Conservation (phyloP, 495 filamentous ascomycete genomes). For the Halenospora varia region DNA sequence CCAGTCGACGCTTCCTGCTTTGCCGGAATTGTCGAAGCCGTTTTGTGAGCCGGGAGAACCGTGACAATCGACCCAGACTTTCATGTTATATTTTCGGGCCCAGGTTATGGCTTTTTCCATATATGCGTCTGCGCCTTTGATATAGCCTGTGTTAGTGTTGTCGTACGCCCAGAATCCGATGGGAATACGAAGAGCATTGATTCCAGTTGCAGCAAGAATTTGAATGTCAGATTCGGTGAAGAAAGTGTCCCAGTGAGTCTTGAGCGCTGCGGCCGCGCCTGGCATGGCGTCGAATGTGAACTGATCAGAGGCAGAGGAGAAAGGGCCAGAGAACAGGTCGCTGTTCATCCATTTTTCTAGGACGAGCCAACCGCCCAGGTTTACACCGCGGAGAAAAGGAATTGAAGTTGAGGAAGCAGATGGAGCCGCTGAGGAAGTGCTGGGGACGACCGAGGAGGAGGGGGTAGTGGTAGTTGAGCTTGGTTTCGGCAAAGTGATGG, state of each 20-base stretch:
- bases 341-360: constrained; percentile 34
- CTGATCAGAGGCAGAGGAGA: constrained; percentile 21
- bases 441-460: neutral
- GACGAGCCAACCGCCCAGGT: constrained; percentile 35
- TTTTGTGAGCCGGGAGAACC: constrained; percentile 39
- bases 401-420: neutral
- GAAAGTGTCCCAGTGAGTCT: constrained; percentile 33
- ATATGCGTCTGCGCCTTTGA: constrained; percentile 31
- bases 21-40: constrained; percentile 39
- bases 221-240: constrained; percentile 34
- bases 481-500: neutral
- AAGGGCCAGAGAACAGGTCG: constrained; percentile 32
- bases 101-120: constrained; percentile 38
- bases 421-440: neutral
- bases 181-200: constrained; percentile 40
- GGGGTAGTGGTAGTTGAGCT: neutral
- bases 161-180: constrained; percentile 41
- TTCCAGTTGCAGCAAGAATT: constrained; percentile 30
- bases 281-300: constrained; percentile 30
- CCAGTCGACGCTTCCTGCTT: constrained; percentile 32
- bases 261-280: constrained; percentile 14
- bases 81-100: constrained; percentile 33
- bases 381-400: constrained; percentile 22
- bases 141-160: constrained; percentile 31
- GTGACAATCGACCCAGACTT: constrained; percentile 37